Percentiles rank a stretch among this genome's conserved stretches.
These are phyloP conservation scores for Trichaptum fuscoviolaceum DNA, from an alignment of 768 basidiomycete genomes.

Conservation along the genomic window DNA sequence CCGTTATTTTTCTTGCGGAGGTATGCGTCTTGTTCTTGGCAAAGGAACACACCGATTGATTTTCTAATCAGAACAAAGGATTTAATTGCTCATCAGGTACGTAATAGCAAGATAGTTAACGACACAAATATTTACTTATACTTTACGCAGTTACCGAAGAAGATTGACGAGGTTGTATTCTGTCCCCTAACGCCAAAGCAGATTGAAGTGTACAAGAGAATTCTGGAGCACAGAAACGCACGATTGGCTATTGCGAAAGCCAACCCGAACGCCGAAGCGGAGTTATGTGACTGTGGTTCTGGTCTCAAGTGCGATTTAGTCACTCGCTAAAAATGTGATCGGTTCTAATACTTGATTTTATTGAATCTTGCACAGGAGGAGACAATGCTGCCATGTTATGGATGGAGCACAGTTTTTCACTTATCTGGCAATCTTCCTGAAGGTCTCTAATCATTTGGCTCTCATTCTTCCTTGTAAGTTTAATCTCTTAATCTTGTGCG, in stretches of 20 bases:
- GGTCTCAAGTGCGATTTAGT: conserved; percentile 40
- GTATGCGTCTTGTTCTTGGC: conserved; percentile 28
- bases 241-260: conserved; percentile 53
- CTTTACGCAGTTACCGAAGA: conserved; percentile 64
- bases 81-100: conserved; percentile 65
- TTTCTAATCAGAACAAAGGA: conserved; percentile 56
- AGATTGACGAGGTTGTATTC: conserved; percentile 89
- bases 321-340: neutral
- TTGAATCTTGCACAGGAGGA: conserved; percentile 41
- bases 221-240: conserved; percentile 50
- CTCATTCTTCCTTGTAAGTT: conserved; percentile 74
- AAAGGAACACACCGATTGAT: conserved; percentile 5
- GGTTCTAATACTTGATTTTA: conserved; percentile 10
- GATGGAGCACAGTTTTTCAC: conserved; percentile 57
- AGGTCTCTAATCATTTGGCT: conserved; percentile 83
- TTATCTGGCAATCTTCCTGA: conserved; percentile 78
- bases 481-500: neutral
- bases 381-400: conserved; percentile 49
- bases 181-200: conserved; percentile 80
- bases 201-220: conserved; percentile 63
- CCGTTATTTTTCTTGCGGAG: conserved; percentile 82
- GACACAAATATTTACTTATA: neutral
- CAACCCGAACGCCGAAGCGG: conserved; percentile 50
- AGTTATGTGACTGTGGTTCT: conserved; percentile 69
- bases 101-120: neutral